Conservation (phyloP, 345 rosid genomes). For the Pistacia vera region DNA sequence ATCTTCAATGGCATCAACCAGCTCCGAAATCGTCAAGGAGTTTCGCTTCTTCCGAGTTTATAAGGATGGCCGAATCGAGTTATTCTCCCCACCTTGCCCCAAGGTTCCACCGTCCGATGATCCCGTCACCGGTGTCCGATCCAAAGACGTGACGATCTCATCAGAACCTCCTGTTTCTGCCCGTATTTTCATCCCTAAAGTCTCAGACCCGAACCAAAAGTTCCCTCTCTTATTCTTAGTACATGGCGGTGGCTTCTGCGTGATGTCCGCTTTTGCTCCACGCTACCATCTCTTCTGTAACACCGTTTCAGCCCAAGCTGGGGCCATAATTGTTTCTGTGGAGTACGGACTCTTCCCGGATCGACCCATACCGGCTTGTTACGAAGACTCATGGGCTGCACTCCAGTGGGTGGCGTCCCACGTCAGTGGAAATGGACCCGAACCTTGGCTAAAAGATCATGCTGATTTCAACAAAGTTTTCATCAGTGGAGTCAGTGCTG, state of each 20-base stretch:
- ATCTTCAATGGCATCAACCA: slow-evolving; percentile 19
- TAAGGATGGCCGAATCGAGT: slow-evolving; percentile 31
- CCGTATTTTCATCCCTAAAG: slow-evolving; percentile 37
- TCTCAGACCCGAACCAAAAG: slow-evolving; percentile 19
- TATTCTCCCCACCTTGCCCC: background rate
- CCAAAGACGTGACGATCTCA: slow-evolving; percentile 35
- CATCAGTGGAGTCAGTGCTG: slow-evolving; percentile 41
- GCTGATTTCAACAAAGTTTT: slow-evolving; percentile 33
- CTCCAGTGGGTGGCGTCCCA: slow-evolving; percentile 44
- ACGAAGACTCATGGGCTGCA: slow-evolving; percentile 45
- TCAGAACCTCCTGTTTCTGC: slow-evolving; percentile 23
- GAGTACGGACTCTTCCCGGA: slow-evolving; percentile 38
- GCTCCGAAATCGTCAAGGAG: slow-evolving; percentile 7
- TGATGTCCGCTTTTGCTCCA: slow-evolving; percentile 35
- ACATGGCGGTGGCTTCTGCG: slow-evolving; percentile 45
- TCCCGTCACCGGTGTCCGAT: slow-evolving; percentile 18
- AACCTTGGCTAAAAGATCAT: slow-evolving; percentile 35
- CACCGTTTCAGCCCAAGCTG: slow-evolving; percentile 27
- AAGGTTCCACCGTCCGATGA: slow-evolving; percentile 21
- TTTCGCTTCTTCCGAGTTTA: slow-evolving; percentile 27
- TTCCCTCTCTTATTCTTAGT: slow-evolving; percentile 40
- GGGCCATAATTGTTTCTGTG: slow-evolving; percentile 32
- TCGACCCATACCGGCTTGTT: slow-evolving; percentile 42
- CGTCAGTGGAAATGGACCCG: slow-evolving; percentile 33
- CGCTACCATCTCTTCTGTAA: slow-evolving; percentile 26